Evolutionary conservation across 163 green algal genomes (phyloP), one percentile per base, ranked within the genome.

Genomic region (Scenedesmus sp.): DNA sequence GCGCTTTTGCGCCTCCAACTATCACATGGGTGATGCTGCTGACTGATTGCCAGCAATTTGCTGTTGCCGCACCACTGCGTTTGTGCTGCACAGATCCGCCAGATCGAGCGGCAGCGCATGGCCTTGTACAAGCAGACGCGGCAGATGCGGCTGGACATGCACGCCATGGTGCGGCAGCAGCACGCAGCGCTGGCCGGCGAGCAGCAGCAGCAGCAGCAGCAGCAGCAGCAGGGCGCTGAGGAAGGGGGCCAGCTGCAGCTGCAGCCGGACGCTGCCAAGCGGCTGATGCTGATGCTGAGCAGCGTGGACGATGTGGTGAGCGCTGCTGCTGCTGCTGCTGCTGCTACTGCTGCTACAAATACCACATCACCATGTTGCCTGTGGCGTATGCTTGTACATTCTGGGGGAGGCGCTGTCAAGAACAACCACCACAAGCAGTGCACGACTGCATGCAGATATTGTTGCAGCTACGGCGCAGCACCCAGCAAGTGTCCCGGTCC

Each of bases 291-390:
- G 57, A 23, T 88, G 54, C 56, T 88, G 54, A 57, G 83, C 23
- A 46, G 83, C 23, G 83, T 73, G 56, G 83, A 88, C 54, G 83
- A 88, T 9, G 57, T 55, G 83, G 83, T 88, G 83, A 23, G 76
- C 23, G 76, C 13, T 84, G 70, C 23, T 79, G 23, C 23, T 52
- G 70, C 67, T 79, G 23, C 70, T 79, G 70, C 23, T 79, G 70
- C 70, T 79, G 70, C 70, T 79, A 23, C 23, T 52, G 23, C 3
- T 79, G 70, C 66, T 76, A 4, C 18, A 64, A 64, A 10, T 46
- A 46, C 34, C 34, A 64, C 59, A 64, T 8, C 9, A 1, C 59
- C 9, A 8, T 8, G 9, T 15, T 10, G 59, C 8, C 20, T 18
- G 8, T 18, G 18, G 26, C 18, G 66, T 20, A 5, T 76, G 18